Percentiles rank a stretch among this genome's conserved stretches.
These are phyloP conservation scores for Stygiomarasmius scandens DNA, from an alignment of 1,284 basidiomycete species.

Conservation along the genomic window DNA sequence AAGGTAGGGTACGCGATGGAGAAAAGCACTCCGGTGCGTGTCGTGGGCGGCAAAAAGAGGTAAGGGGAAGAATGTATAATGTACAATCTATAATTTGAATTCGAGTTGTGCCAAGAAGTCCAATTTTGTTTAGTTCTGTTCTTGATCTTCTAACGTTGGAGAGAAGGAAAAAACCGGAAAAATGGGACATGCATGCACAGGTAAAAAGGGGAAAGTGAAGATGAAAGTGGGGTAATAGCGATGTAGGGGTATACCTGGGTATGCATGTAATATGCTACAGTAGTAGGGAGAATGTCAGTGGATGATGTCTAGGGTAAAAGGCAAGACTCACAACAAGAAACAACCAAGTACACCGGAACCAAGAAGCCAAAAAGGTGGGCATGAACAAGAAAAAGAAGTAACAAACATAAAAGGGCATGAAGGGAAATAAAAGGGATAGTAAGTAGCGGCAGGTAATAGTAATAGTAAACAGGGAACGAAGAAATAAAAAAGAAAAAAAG, in stretches of 20 bases:
- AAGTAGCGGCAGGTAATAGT: too few species aligned
- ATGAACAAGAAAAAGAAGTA: neutral
- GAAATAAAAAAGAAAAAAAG: neutral
- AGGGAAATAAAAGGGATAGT: too few species aligned
- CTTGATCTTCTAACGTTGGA: neutral
- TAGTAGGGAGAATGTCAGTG: neutral
- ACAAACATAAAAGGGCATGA: too few species aligned
- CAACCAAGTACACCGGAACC: conserved; percentile 17
- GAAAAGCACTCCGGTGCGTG: too few species aligned
- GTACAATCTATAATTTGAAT: conserved; percentile 3
- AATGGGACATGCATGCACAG: neutral
- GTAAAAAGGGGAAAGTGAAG: neutral
- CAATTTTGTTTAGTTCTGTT: neutral
- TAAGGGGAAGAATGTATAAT: neutral
- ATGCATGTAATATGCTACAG: conserved; percentile 13
- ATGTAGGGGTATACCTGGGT: conserved; percentile 10
- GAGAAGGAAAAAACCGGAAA: neutral
- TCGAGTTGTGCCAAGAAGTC: too few species aligned
- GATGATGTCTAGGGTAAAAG: neutral
- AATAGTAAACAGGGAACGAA: too few species aligned
- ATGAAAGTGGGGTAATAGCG: neutral
- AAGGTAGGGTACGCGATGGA: too few species aligned
- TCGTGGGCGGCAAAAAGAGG: too few species aligned
- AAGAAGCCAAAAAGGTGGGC: neutral
- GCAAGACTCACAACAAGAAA: conserved; percentile 12